phyloP scores from a whole-genome alignment of 2,329 filamentous ascomycete species.

The Fusarium sp. region DNA sequence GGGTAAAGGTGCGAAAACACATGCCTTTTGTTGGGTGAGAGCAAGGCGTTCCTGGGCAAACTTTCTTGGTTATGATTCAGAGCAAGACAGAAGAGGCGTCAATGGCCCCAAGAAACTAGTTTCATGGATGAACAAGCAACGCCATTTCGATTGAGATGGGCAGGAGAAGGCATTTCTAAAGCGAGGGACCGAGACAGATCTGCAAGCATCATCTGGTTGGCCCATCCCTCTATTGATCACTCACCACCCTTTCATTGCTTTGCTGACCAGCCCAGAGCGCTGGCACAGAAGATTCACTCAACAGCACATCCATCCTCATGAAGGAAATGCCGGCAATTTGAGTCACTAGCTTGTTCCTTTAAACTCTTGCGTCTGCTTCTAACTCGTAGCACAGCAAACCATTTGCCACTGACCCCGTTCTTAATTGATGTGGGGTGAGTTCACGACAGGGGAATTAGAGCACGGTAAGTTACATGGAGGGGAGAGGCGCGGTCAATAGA shows the following conservation, averaged over 20 bases:
- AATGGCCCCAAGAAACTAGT: slow-evolving; percentile 7
- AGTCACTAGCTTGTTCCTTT: slow-evolving; percentile 6
- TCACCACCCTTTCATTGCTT: slow-evolving; percentile 8
- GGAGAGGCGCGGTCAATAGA: slow-evolving; percentile 33
- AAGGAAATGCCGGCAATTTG: slow-evolving; percentile 8
- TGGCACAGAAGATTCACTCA: slow-evolving; percentile 1
- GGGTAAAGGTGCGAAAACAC: not conserved
- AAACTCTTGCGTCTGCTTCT: not conserved
- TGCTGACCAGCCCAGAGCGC: slow-evolving; percentile 18
- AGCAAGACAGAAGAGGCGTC: not conserved
- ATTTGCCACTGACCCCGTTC: slow-evolving; percentile 37
- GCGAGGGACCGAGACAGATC: slow-evolving; percentile 33
- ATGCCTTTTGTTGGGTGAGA: not conserved
- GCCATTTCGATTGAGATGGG: slow-evolving; percentile 20
- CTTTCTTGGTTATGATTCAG: not conserved
- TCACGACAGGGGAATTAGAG: slow-evolving; percentile 30
- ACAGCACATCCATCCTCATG: slow-evolving; percentile 6
- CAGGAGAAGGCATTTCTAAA: slow-evolving; percentile 16
- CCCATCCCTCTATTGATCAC: slow-evolving; percentile 28
- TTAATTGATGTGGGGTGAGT: slow-evolving; percentile 40
- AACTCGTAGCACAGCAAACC: slow-evolving; percentile 13
- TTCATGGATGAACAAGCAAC: slow-evolving; percentile 1
- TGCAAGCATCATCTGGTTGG: slow-evolving; percentile 34
- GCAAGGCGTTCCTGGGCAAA: not conserved
- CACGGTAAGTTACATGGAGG: slow-evolving; percentile 27